These are phyloP conservation scores for Debaryomyces psychrophilus DNA, from an alignment of 1,139 yeast species.

Conservation along the genomic window DNA sequence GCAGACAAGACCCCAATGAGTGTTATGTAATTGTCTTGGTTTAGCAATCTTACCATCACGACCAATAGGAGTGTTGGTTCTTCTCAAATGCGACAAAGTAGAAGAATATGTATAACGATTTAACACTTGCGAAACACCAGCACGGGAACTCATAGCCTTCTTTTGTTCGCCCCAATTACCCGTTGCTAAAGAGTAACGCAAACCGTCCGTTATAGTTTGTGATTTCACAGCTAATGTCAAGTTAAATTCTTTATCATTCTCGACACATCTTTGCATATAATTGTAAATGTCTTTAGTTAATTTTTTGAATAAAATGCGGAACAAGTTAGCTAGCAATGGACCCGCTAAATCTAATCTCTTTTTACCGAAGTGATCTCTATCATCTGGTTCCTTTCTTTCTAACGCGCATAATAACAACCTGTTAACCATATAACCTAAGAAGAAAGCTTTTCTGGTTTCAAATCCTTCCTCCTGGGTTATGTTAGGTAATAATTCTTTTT, in stretches of 20 bases:
- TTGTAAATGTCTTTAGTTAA: conserved; percentile 92
- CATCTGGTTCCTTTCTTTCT: conserved; percentile 97
- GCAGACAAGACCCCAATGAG: conserved; percentile 99
- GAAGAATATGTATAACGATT: conserved; percentile 98
- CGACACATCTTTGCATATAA: conserved; percentile 99
- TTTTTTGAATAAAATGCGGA: conserved; percentile 92
- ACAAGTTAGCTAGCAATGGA: conserved; percentile 91
- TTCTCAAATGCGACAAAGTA: conserved; percentile 93
- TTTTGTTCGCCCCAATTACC: conserved; percentile 99
- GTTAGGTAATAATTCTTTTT: conserved; percentile 94
- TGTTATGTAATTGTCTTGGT: conserved; percentile 97
- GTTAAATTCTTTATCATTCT: conserved; percentile 95
- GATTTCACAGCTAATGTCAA: conserved; percentile 96
- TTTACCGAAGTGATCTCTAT: conserved; percentile 98
- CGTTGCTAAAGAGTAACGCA: conserved; percentile 95
- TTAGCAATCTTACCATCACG: conserved; percentile 98
- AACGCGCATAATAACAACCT: conserved; percentile 91
- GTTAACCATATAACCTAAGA: conserved; percentile 97
- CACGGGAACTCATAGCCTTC: conserved; percentile 98
- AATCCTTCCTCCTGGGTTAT: conserved; percentile 97
- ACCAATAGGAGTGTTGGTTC: conserved; percentile 98
- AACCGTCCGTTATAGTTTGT: conserved; percentile 94
- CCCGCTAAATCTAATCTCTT: conserved; percentile 98
- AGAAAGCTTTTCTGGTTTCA: conserved; percentile 95
- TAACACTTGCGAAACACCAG: conserved; percentile 98